Conservation (phyloP, 2,329 filamentous ascomycete genomes). For the Didymella glomerata region DNA sequence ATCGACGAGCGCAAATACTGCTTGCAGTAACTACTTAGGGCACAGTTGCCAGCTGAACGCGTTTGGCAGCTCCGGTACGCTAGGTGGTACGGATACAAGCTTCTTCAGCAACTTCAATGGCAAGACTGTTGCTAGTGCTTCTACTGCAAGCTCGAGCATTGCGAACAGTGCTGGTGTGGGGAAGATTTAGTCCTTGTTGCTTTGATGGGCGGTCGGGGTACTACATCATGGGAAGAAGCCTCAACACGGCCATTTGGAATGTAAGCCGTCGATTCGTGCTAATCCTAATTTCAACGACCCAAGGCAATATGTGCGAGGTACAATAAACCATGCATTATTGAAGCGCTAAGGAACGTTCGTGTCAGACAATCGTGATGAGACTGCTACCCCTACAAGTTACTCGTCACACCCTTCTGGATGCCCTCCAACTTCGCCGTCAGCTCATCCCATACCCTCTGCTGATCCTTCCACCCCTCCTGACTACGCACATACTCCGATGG, state of each 20-base stretch:
- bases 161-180: constrained; percentile 59
- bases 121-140: constrained; percentile 60
- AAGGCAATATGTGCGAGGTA: background rate
- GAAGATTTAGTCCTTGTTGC: constrained; percentile 34
- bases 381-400: constrained; percentile 2
- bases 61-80: constrained; percentile 32
- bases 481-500: constrained; percentile 49
- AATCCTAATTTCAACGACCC: background rate
- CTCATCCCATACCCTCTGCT: constrained; percentile 53
- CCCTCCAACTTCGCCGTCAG: constrained; percentile 50
- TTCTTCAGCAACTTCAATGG: constrained; percentile 62
- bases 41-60: constrained; percentile 62
- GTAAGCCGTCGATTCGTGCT: too few species aligned
- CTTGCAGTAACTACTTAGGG: constrained; percentile 57
- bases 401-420: constrained; percentile 45
- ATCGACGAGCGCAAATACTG: constrained; percentile 46
- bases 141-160: constrained; percentile 48
- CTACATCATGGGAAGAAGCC: too few species aligned
- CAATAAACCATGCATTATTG: background rate
- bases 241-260: too few species aligned
- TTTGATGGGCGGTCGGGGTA: too few species aligned
- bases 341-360: background rate
- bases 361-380: background rate
- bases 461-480: constrained; percentile 47
- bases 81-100: constrained; percentile 49